phyloP scores from a whole-genome alignment of 1,284 basidiomycete species.

The Termitomyces sp. region DNA sequence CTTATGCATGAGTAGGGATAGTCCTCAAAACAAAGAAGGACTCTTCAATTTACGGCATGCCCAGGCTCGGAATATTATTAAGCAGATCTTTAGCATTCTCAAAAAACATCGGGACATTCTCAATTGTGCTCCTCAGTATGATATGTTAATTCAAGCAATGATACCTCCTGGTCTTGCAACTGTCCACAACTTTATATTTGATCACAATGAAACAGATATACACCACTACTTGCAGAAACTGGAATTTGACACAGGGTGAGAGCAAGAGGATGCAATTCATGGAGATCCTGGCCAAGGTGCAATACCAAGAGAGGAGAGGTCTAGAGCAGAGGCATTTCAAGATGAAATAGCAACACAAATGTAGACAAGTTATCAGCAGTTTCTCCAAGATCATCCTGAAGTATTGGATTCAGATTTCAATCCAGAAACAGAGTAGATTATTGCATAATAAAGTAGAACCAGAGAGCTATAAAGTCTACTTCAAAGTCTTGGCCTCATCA shows the following conservation, averaged over 20 bases:
- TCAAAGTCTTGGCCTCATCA: slow-evolving; percentile 1
- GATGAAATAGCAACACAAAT: slow-evolving; percentile 13
- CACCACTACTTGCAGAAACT: slow-evolving; percentile 6
- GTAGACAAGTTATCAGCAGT: slow-evolving; percentile 13
- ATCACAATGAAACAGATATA: slow-evolving; percentile 13
- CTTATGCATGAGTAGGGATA: slow-evolving; percentile 13
- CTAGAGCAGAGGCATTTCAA: slow-evolving; percentile 1
- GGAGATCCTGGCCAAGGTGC: slow-evolving; percentile 1
- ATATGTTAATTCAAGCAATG: slow-evolving; percentile 22
- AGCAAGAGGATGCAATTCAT: neutral
- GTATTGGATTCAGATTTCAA: slow-evolving; percentile 9
- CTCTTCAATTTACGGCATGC: slow-evolving; percentile 25
- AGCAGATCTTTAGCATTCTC: slow-evolving; percentile 31
- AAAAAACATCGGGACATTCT: slow-evolving; percentile 26
- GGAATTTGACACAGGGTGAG: slow-evolving; percentile 4
- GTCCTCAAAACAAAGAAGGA: slow-evolving; percentile 22
- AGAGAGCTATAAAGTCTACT: neutral
- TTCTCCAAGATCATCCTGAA: slow-evolving; percentile 12
- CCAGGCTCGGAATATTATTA: slow-evolving; percentile 28
- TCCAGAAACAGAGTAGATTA: slow-evolving; percentile 6
- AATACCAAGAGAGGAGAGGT: slow-evolving; percentile 1
- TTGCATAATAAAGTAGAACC: neutral
- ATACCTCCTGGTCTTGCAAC: slow-evolving; percentile 20
- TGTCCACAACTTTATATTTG: slow-evolving; percentile 14
- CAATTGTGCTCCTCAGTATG: slow-evolving; percentile 18